These are phyloP conservation scores for Blepharisma japonicum DNA, from an alignment of 73 alveolate species.

Conservation along the genomic window DNA sequence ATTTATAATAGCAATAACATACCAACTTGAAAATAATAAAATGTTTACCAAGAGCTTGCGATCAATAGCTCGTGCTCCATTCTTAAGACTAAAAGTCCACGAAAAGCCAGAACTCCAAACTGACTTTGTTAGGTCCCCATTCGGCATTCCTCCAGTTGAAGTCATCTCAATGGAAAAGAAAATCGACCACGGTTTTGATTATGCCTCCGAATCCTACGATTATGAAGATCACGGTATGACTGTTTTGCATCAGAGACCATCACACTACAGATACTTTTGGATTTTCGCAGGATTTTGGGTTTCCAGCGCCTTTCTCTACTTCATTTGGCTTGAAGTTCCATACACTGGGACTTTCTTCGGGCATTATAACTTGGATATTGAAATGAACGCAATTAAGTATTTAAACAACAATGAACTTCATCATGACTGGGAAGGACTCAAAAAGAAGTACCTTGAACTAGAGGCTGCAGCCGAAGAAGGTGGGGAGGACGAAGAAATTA, in stretches of 20 bases:
- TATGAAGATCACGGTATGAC: background rate
- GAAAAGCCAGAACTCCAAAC: background rate
- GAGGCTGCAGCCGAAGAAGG: too few species aligned
- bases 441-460: too few species aligned
- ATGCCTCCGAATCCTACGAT: background rate
- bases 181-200: background rate
- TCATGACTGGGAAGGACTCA: conserved; percentile 2
- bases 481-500: too few species aligned
- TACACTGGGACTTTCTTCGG: background rate
- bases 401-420: background rate
- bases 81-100: background rate
- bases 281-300: background rate
- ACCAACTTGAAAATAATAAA: too few species aligned
- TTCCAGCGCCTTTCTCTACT: background rate
- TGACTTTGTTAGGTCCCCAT: background rate
- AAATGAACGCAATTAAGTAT: background rate
- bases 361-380: background rate
- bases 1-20: too few species aligned
- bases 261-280: background rate
- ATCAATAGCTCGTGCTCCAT: too few species aligned
- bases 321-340: conserved; percentile 3
- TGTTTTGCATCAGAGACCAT: background rate
- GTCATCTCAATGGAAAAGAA: background rate
- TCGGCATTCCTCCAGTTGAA: background rate
- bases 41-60: too few species aligned